phyloP scores from a whole-genome alignment of 371 early-diverging fungal genomes.

The Basidiobolus meristosporus region DNA sequence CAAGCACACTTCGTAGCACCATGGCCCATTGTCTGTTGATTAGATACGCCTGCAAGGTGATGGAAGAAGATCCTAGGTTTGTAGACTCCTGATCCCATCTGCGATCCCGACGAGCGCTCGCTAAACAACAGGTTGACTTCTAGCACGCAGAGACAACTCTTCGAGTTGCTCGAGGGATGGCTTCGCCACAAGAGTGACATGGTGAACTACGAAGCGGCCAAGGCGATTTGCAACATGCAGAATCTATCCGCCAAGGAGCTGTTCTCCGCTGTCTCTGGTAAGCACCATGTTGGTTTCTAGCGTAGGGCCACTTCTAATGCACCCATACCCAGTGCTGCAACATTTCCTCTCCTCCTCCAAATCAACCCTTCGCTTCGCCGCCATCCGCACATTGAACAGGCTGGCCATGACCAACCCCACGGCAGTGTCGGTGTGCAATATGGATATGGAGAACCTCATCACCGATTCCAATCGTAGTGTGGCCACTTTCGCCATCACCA shows the following conservation, averaged over 20 bases:
- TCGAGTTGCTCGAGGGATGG: slow-evolving; percentile 74
- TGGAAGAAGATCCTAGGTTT: slow-evolving; percentile 48
- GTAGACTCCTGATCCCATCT: background rate
- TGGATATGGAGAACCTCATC: slow-evolving; percentile 93
- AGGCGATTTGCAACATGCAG: slow-evolving; percentile 80
- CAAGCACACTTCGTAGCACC: slow-evolving; percentile 51
- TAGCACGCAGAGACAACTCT: slow-evolving; percentile 50
- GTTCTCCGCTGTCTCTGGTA: slow-evolving; percentile 76
- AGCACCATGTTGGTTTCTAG: background rate
- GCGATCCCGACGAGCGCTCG: background rate
- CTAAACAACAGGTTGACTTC: background rate
- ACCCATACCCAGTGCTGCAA: slow-evolving; percentile 44
- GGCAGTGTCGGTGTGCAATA: slow-evolving; percentile 82
- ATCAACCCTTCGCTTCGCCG: slow-evolving; percentile 86
- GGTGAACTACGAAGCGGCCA: slow-evolving; percentile 94
- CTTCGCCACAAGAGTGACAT: slow-evolving; percentile 88
- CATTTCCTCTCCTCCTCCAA: slow-evolving; percentile 82
- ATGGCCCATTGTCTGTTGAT: slow-evolving; percentile 85
- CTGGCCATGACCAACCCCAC: slow-evolving; percentile 74
- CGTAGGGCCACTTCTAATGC: background rate
- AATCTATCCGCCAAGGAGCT: slow-evolving; percentile 70
- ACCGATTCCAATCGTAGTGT: slow-evolving; percentile 91
- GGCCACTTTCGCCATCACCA: slow-evolving; percentile 97
- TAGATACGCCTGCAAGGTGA: slow-evolving; percentile 80
- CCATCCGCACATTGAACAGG: slow-evolving; percentile 85